These are phyloP conservation scores for Trametes polyzona DNA, from an alignment of 1,284 basidiomycete genomes.

Conservation along the genomic window DNA sequence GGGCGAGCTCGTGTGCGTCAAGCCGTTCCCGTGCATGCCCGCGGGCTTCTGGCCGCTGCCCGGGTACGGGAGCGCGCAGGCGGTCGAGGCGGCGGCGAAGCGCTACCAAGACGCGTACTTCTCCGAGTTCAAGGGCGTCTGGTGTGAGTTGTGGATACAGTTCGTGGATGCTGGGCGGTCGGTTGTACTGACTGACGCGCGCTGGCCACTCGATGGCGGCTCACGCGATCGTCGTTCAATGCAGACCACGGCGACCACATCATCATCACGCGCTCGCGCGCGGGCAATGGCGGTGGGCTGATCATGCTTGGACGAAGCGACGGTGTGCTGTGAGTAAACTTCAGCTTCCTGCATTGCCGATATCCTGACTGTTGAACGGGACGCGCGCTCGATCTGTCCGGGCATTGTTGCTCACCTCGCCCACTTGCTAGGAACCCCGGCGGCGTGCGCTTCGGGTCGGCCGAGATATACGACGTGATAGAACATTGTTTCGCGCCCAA, in stretches of 20 bases:
- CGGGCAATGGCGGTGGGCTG: conserved; percentile 76
- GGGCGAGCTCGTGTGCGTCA: conserved; percentile 75
- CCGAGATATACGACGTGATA: conserved; percentile 86
- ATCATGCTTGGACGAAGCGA: conserved; percentile 86
- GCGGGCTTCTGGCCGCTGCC: conserved; percentile 83
- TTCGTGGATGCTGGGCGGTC: not conserved
- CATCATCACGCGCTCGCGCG: conserved; percentile 64
- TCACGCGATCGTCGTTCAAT: not conserved
- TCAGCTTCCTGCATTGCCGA: not conserved
- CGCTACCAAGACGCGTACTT: conserved; percentile 82
- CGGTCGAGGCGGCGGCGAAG: conserved; percentile 59
- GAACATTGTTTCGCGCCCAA: conserved; percentile 59
- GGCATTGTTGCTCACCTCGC: conserved; percentile 16
- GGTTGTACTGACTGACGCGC: conserved; percentile 1
- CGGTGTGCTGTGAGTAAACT: conserved; percentile 69
- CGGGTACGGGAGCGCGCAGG: conserved; percentile 62
- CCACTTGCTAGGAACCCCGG: conserved; percentile 67
- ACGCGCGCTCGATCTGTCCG: conserved; percentile 15
- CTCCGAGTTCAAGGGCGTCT: conserved; percentile 68
- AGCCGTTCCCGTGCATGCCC: conserved; percentile 87
- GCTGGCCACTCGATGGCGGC: too few species aligned
- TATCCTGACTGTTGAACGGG: conserved; percentile 3
- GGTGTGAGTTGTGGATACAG: conserved; percentile 61
- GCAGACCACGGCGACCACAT: conserved; percentile 81
- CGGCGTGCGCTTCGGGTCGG: conserved; percentile 84